Conservation (phyloP, 129 eudicot genomes). For the Solidago caesia region DNA sequence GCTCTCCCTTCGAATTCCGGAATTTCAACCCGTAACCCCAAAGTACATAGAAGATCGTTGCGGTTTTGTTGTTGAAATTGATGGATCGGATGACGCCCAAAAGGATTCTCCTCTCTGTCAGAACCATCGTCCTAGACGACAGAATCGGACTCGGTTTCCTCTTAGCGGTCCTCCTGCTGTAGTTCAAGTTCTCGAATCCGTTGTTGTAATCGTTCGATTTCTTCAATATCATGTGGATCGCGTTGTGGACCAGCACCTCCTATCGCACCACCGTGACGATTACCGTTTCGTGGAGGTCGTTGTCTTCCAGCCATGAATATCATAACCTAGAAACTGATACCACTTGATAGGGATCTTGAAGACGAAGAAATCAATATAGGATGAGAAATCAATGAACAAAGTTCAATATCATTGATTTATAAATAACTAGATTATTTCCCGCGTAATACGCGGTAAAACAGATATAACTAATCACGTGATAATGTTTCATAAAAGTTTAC, state of each 20-base stretch:
- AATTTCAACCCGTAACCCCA: neutral
- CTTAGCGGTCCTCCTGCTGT: conserved; percentile 2
- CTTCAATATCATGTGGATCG: conserved; percentile 19
- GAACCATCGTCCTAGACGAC: neutral
- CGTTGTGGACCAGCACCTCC: too few relatives aligned
- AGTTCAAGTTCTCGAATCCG: conserved; percentile 11
- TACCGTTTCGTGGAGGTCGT: neutral
- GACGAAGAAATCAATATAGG: too few relatives aligned
- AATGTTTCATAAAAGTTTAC: too few relatives aligned
- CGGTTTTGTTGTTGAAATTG: neutral
- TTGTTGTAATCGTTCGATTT: conserved; percentile 18
- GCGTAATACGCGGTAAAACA: too few relatives aligned
- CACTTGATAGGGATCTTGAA: conserved; percentile 15
- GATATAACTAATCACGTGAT: too few relatives aligned
- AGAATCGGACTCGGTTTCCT: neutral
- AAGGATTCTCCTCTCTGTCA: conserved; percentile 1
- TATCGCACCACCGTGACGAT: neutral
- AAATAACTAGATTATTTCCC: too few relatives aligned
- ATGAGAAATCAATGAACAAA: neutral
- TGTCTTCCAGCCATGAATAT: conserved; percentile 8
- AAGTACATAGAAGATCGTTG: neutral
- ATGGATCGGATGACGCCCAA: neutral
- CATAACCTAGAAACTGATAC: conserved; percentile 9
- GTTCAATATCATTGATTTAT: too few relatives aligned
- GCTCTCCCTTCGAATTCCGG: too few relatives aligned